Evolutionary conservation across 305 asterid species (phyloP), one percentile per base, ranked within the genome.

Genomic region (Fraxinus xanthoxyloides): DNA sequence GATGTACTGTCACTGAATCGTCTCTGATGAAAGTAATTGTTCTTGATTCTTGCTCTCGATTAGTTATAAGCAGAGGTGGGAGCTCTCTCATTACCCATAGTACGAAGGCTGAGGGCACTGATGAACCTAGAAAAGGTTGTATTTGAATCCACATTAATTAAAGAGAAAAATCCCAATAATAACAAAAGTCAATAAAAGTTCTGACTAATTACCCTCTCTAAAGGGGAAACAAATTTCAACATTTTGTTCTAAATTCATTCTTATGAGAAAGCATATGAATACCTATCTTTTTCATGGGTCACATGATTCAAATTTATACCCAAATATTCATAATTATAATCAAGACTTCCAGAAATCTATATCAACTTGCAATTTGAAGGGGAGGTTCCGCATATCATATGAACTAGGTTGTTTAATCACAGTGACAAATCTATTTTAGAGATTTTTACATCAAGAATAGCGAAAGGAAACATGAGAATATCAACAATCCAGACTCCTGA

Each of bases 41-140:
- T 86, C 89, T 89, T 4, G 97, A 89, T 83, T 91, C 97, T 87
- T 90, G 88, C 74, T 77, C 86, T 74, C 90, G 80, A 63, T 81
- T 84, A 34, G 81, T 82, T 80, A 87, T 75, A 24, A 79, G 77
- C 12, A 90, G 92, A 61, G 96, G 92, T 40, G 99, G 99, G 46
- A 96, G 76, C 85, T 96, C 99, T 88, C 91, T 94, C 99, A 96
- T 95, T 92, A 92, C 92, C 88, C 91, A 90, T 59, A 96, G 77
- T 24, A 96, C 87, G 82, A 92, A 92, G 7, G 90, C 94, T 13
- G 99, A 94, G 35, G 99, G 99, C 82, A 96, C 88, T 17, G 98
- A 94, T 79, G 98, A 89, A 84, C 99, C 99, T 95, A 89, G 85
- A 80, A 84, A 19, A 61, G 31, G 70, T 61, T 21, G 31, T 54